Conservation (phyloP, 2,329 filamentous ascomycete genomes). For the Phialophora verrucosa region DNA sequence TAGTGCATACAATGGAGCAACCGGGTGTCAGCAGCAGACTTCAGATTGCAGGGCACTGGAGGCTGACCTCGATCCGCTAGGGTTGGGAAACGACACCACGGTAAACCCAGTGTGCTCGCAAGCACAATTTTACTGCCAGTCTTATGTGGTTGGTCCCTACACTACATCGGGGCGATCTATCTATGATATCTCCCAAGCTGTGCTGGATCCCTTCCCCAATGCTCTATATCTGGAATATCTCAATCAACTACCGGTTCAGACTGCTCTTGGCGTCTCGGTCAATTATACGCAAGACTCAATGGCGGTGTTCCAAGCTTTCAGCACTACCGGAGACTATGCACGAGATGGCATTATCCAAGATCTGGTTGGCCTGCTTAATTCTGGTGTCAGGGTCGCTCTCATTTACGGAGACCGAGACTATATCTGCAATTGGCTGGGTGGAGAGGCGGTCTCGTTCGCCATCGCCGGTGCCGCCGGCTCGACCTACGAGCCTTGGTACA, state of each 20-base stretch:
- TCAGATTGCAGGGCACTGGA: conserved; percentile 37
- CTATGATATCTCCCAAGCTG: conserved; percentile 65
- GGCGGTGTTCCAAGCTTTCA: conserved; percentile 42
- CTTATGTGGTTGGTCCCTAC: conserved; percentile 48
- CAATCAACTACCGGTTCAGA: conserved; percentile 60
- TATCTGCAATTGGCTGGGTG: conserved; percentile 52
- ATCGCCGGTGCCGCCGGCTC: conserved; percentile 44
- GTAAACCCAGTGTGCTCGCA: conserved; percentile 41
- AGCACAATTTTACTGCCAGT: conserved; percentile 43
- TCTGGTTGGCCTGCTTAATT: conserved; percentile 43
- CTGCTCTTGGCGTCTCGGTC: conserved; percentile 61
- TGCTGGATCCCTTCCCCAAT: conserved; percentile 64
- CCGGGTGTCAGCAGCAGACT: conserved; percentile 39
- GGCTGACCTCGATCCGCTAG: conserved; percentile 36
- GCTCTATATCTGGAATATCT: conserved; percentile 63
- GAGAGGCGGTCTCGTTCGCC: conserved; percentile 54
- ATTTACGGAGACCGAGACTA: conserved; percentile 49
- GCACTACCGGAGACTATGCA: conserved; percentile 39
- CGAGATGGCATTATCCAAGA: conserved; percentile 42
- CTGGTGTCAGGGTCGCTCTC: conserved; percentile 52
- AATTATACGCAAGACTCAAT: conserved; percentile 48
- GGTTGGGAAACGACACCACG: conserved; percentile 34
- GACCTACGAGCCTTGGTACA: conserved; percentile 37
- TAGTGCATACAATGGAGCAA: conserved; percentile 37
- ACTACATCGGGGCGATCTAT: conserved; percentile 47